These are phyloP conservation scores for Ceratocystis alfenasii DNA, from an alignment of 2,329 filamentous ascomycete genomes.

Conservation along the genomic window DNA sequence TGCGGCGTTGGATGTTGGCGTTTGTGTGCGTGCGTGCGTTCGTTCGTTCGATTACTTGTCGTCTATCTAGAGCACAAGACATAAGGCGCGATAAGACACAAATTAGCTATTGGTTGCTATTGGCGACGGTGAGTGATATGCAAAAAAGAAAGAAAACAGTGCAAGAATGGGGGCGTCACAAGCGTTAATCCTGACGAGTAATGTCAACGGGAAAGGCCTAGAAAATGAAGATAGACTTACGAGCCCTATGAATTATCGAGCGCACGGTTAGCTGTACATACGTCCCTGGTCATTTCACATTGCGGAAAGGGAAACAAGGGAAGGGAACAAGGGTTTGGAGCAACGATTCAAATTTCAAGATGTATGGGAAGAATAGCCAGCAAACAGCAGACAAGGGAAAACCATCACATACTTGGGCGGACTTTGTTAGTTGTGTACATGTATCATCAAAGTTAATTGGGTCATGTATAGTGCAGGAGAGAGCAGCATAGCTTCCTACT, in stretches of 20 bases:
- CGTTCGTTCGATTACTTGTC: no score
- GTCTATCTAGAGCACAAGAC: no score
- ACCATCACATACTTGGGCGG: no score
- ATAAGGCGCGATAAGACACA: no score
- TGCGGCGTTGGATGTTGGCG: neutral
- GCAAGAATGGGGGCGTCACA: slow-evolving; percentile 1
- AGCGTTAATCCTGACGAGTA: neutral
- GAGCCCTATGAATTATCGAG: neutral
- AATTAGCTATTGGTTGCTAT: no score
- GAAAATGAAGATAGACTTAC: slow-evolving; percentile 9
- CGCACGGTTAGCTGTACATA: slow-evolving; percentile 8
- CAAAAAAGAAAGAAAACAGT: neutral
- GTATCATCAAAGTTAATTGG: no score
- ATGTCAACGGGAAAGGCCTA: neutral
- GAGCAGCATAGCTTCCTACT: no score
- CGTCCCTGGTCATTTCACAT: neutral
- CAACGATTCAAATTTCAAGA: slow-evolving; percentile 4
- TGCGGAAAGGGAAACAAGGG: slow-evolving; percentile 1
- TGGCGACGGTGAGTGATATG: no score
- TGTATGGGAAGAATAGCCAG: neutral
- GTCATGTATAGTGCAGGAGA: no score
- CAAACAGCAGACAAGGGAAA: neutral
- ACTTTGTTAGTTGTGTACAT: no score
- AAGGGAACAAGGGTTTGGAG: neutral
- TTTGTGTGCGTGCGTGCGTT: neutral